These are phyloP conservation scores for Cordyceps tenuipes DNA, from an alignment of 2,329 filamentous ascomycete genomes.

Conservation along the genomic window DNA sequence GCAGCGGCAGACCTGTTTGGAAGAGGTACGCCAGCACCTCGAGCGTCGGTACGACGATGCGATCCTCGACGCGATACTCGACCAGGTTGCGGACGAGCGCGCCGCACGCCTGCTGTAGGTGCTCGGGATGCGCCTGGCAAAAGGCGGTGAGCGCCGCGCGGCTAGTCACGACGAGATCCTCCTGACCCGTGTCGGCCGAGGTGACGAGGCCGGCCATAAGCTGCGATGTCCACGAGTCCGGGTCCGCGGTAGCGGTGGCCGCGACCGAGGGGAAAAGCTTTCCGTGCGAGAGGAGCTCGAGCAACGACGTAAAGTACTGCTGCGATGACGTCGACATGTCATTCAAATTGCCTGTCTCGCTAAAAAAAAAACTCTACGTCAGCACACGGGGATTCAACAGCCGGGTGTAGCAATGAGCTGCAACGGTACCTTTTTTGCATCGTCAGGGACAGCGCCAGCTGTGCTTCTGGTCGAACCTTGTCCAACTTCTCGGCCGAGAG, in stretches of 20 bases:
- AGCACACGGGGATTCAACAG: not conserved
- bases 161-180: constrained; percentile 63
- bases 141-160: constrained; percentile 55
- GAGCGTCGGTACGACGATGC: constrained; percentile 65
- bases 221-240: constrained; percentile 35
- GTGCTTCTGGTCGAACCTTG: constrained; percentile 64
- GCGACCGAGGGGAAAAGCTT: constrained; percentile 30
- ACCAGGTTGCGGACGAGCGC: constrained; percentile 48
- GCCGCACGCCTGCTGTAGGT: constrained; percentile 37
- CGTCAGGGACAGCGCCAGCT: constrained; percentile 40
- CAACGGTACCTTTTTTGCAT: constrained; percentile 36
- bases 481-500: constrained; percentile 86
- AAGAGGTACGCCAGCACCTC: constrained; percentile 73
- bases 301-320: constrained; percentile 48
- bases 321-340: constrained; percentile 47
- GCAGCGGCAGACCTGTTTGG: constrained; percentile 44
- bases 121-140: constrained; percentile 32
- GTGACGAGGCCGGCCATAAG: constrained; percentile 62
- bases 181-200: constrained; percentile 70
- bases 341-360: constrained; percentile 22
- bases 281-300: constrained; percentile 35
- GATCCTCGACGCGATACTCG: constrained; percentile 51
- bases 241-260: constrained; percentile 24
- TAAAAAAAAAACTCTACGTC: not conserved
- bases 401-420: not conserved